These are phyloP conservation scores for Suhomyces sp. DNA, from an alignment of 805 yeast species.

Conservation along the genomic window DNA sequence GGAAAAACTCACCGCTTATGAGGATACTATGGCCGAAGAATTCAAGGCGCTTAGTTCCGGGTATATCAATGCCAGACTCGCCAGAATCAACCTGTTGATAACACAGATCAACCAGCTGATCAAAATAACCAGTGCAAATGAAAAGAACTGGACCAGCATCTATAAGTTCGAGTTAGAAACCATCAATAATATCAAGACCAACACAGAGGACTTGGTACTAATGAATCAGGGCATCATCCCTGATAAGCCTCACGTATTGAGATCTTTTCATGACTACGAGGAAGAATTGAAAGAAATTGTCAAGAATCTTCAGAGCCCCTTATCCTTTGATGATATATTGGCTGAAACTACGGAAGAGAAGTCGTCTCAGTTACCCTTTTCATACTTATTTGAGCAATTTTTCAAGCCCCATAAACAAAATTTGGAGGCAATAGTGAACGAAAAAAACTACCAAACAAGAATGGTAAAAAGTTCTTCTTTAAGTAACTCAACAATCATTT, in stretches of 20 bases:
- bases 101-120: constrained; percentile 24
- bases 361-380: constrained; percentile 19
- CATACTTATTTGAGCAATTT: constrained; percentile 20
- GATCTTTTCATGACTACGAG: constrained; percentile 27
- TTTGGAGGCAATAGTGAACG: constrained; percentile 25
- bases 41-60: constrained; percentile 23
- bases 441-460: constrained; percentile 29
- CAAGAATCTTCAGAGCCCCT: constrained; percentile 33
- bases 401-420: constrained; percentile 22
- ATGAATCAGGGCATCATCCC: constrained; percentile 8
- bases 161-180: constrained; percentile 35
- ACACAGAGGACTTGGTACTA: constrained; percentile 31
- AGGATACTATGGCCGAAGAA: constrained; percentile 19
- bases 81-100: constrained; percentile 28
- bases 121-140: constrained; percentile 26
- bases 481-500: constrained; percentile 28
- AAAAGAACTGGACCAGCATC: constrained; percentile 32
- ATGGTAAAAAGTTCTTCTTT: constrained; percentile 21
- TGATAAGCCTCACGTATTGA: constrained; percentile 16
- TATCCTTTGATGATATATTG: constrained; percentile 30
- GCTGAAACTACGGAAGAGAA: constrained; percentile 9
- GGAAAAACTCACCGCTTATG: constrained; percentile 4
- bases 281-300: constrained; percentile 30
- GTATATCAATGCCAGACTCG: constrained; percentile 28
- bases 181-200: constrained; percentile 30